These are phyloP conservation scores for Pilobolus umbonatus DNA, from an alignment of 192 early-diverging fungal species.

Conservation along the genomic window DNA sequence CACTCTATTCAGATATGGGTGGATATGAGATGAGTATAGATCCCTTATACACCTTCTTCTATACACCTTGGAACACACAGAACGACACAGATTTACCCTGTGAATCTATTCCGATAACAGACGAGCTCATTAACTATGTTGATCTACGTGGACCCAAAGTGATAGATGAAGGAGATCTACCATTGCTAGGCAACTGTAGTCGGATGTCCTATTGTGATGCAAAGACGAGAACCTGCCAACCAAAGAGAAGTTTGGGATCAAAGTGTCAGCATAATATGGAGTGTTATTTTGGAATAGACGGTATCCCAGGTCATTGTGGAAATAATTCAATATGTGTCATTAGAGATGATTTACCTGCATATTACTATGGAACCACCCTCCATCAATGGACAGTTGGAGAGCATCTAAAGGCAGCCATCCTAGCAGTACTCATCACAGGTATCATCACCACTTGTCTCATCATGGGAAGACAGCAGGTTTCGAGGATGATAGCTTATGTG, in stretches of 20 bases:
- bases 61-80: slow-evolving; percentile 4
- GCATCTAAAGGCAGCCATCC: slow-evolving; percentile 15
- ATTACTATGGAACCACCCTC: slow-evolving; percentile 6
- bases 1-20: slow-evolving; percentile 1
- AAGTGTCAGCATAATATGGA: slow-evolving; percentile 26
- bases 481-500: slow-evolving; percentile 9
- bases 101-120: slow-evolving; percentile 17
- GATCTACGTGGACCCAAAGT: slow-evolving; percentile 27
- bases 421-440: slow-evolving; percentile 28
- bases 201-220: slow-evolving; percentile 28
- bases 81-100: slow-evolving; percentile 33
- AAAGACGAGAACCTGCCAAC: slow-evolving; percentile 28
- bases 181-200: slow-evolving; percentile 32
- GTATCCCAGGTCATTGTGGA: slow-evolving; percentile 25
- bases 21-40: slow-evolving; percentile 29
- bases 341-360: slow-evolving; percentile 18
- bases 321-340: slow-evolving; percentile 16
- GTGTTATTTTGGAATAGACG: slow-evolving; percentile 19
- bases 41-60: slow-evolving; percentile 16
- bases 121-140: slow-evolving; percentile 28
- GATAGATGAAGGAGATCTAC: slow-evolving; percentile 22
- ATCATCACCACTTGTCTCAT: slow-evolving; percentile 13
- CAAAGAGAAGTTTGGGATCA: slow-evolving; percentile 23
- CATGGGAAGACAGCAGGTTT: slow-evolving; percentile 20
- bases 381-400: slow-evolving; percentile 25